A percentile compares a stretch with the other conserved stretches of the same genome.
These are phyloP conservation scores for Phytopythium helicoides DNA, from an alignment of 352 stramenopile species.

Conservation along the genomic window DNA sequence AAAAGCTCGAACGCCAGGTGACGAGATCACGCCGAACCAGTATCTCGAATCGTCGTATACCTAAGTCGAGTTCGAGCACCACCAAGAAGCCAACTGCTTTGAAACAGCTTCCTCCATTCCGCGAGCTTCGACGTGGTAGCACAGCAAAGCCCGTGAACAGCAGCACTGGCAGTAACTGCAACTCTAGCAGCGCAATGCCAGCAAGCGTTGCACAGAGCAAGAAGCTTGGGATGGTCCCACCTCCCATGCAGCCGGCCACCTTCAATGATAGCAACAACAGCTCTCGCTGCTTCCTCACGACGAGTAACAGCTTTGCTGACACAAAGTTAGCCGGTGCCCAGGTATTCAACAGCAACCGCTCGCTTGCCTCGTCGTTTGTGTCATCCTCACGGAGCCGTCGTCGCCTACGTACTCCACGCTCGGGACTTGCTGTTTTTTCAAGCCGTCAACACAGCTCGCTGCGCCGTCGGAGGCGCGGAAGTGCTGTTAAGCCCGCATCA, in stretches of 20 bases:
- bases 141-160: neutral
- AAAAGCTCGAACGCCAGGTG: neutral
- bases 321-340: slow-evolving; percentile 6
- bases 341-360: slow-evolving; percentile 8
- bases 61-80: neutral
- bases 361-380: slow-evolving; percentile 3
- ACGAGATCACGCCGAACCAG: neutral
- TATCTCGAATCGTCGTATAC: neutral
- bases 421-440: neutral
- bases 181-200: neutral
- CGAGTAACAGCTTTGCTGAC: slow-evolving; percentile 9
- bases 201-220: neutral
- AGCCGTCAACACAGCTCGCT: slow-evolving; percentile 4
- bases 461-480: slow-evolving; percentile 9
- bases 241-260: neutral
- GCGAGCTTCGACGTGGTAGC: neutral
- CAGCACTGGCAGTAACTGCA: neutral
- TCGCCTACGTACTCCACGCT: neutral
- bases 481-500: neutral
- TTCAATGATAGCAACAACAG: neutral
- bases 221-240: neutral
- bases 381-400: slow-evolving; percentile 5
- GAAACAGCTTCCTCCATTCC: slow-evolving; percentile 1
- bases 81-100: neutral
- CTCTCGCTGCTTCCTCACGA: slow-evolving; percentile 10